Percentiles rank a stretch among this genome's conserved stretches.
Conservation (phyloP, 2,329 filamentous ascomycete species). For the Aspergillus viridinutans region DNA sequence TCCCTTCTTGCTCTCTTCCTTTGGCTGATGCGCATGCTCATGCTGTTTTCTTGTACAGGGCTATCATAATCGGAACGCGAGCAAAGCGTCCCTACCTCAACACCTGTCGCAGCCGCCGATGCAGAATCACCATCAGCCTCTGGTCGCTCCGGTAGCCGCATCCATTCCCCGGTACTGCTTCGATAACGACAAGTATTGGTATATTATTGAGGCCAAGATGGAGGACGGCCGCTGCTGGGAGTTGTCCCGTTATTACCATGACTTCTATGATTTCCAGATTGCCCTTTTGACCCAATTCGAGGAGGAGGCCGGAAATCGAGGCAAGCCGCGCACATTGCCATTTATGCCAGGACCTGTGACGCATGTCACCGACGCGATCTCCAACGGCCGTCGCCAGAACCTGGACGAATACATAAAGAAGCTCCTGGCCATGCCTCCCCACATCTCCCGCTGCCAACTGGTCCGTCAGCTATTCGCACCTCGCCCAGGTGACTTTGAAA, state of each 20-base stretch:
- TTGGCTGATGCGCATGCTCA: neutral
- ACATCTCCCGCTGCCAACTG: slow-evolving; percentile 78
- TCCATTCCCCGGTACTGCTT: slow-evolving; percentile 91
- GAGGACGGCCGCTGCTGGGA: slow-evolving; percentile 93
- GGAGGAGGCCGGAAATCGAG: slow-evolving; percentile 83
- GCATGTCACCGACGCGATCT: slow-evolving; percentile 97
- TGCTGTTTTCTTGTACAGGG: slow-evolving; percentile 13
- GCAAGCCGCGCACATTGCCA: slow-evolving; percentile 75
- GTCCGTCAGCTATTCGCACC: slow-evolving; percentile 91
- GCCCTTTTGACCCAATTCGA: slow-evolving; percentile 88
- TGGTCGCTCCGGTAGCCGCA: slow-evolving; percentile 74
- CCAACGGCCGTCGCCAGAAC: slow-evolving; percentile 85
- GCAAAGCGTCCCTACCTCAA: slow-evolving; percentile 31
- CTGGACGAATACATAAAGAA: slow-evolving; percentile 95
- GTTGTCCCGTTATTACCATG: slow-evolving; percentile 89
- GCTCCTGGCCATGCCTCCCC: slow-evolving; percentile 72
- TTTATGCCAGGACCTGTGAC: slow-evolving; percentile 98
- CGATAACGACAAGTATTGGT: slow-evolving; percentile 98
- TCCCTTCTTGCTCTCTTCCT: neutral
- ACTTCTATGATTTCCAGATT: slow-evolving; percentile 99
- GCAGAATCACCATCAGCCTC: slow-evolving; percentile 46
- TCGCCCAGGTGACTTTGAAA: slow-evolving; percentile 86
- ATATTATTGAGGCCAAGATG: slow-evolving; percentile 86
- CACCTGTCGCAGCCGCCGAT: slow-evolving; percentile 40
- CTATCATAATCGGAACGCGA: slow-evolving; percentile 39